phyloP scores from a whole-genome alignment of 2,329 filamentous ascomycete species.

The Microascus cirrosus region DNA sequence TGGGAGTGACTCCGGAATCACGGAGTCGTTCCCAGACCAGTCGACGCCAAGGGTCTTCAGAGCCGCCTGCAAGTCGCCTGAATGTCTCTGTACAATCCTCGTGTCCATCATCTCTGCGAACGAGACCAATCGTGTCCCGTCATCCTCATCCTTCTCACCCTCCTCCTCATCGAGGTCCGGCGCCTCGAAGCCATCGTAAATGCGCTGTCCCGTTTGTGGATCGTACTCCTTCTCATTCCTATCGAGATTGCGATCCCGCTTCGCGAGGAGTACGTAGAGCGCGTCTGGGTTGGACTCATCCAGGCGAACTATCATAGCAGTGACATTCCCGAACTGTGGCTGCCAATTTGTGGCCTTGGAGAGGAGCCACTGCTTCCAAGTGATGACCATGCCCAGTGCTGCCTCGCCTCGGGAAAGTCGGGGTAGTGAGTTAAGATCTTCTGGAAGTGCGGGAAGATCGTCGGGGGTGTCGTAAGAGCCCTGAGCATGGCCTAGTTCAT shows the following conservation, averaged over 20 bases:
- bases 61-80: not conserved
- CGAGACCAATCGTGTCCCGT: conserved; percentile 47
- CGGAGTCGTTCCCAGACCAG: not conserved
- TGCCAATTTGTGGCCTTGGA: conserved; percentile 54
- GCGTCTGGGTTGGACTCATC: conserved; percentile 22
- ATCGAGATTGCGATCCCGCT: conserved; percentile 50
- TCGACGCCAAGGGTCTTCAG: not conserved
- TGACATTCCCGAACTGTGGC: conserved; percentile 51
- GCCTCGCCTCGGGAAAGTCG: conserved; percentile 34
- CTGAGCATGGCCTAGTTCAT: conserved; percentile 13
- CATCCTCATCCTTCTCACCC: conserved; percentile 45
- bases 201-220: conserved; percentile 54
- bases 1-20: not conserved
- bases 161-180: conserved; percentile 50
- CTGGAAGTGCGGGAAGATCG: conserved; percentile 53
- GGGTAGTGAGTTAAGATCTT: conserved; percentile 42
- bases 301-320: conserved; percentile 52
- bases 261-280: conserved; percentile 55
- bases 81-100: conserved; percentile 42
- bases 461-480: conserved; percentile 12
- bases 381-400: conserved; percentile 50
- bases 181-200: conserved; percentile 65
- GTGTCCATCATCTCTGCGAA: conserved; percentile 58
- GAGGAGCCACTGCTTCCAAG: conserved; percentile 55
- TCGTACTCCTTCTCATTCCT: conserved; percentile 50